Evolutionary conservation across 139 green algal species (phyloP).

Genomic region (Pleodorina starrii): DNA sequence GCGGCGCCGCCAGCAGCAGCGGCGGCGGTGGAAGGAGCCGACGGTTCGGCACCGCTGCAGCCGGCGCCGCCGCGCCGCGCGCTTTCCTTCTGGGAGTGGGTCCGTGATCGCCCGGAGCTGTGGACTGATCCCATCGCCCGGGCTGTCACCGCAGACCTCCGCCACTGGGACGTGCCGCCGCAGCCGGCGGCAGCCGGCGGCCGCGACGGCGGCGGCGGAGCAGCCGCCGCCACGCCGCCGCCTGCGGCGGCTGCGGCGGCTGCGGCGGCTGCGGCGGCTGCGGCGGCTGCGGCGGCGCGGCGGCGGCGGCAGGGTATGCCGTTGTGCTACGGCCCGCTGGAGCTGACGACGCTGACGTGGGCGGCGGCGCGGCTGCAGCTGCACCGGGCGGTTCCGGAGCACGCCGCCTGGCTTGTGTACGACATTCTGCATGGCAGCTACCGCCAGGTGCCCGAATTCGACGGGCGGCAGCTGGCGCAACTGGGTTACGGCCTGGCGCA

Average conservation of each 20-base stretch:
- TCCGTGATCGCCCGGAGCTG: background rate
- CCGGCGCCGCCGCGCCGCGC: too few species aligned
- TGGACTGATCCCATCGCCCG: background rate
- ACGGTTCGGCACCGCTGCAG: too few species aligned
- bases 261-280: background rate
- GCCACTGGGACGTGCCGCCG: constrained; percentile 7
- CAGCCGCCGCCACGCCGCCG: background rate
- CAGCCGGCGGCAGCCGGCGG: background rate
- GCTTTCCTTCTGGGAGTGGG: background rate
- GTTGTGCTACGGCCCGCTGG: constrained; percentile 5
- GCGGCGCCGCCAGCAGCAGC: background rate
- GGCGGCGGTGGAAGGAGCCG: too few species aligned
- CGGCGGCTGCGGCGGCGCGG: too few species aligned
- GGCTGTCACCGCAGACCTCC: background rate
- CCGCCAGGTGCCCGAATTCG: background rate
- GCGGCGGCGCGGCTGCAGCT: constrained; percentile 38
- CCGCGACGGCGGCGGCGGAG: background rate
- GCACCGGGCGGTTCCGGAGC: background rate
- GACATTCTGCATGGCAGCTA: constrained; percentile 29
- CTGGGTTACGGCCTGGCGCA: constrained; percentile 25
- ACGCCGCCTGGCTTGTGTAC: constrained; percentile 13
- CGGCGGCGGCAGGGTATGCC: background rate
- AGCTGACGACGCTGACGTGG: constrained; percentile 26
- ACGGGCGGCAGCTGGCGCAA: constrained; percentile 44
- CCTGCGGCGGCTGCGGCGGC: too few species aligned